These are phyloP conservation scores for Onygenales sp. DNA, from an alignment of 2,329 filamentous ascomycete genomes.

Conservation along the genomic window DNA sequence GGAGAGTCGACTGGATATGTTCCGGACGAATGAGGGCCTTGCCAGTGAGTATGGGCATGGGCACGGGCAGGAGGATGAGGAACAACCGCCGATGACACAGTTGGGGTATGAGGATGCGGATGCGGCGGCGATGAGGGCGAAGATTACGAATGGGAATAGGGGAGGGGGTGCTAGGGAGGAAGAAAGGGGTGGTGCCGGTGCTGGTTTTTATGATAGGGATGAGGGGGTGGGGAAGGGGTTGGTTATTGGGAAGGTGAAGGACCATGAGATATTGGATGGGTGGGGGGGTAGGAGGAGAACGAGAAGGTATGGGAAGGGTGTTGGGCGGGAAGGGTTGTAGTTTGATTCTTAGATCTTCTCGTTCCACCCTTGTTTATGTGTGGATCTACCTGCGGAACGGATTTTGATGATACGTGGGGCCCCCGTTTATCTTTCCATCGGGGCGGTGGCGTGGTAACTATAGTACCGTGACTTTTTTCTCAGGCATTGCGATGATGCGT, in stretches of 20 bases:
- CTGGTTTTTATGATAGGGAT: not conserved
- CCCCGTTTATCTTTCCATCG: no score
- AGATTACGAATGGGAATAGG: constrained; percentile 29
- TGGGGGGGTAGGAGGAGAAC: constrained; percentile 28
- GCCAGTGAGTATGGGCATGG: constrained; percentile 11
- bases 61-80: constrained; percentile 20
- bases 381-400: not conserved
- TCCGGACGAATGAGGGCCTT: constrained; percentile 13
- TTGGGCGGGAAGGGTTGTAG: constrained; percentile 11
- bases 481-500: no score
- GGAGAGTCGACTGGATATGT: constrained; percentile 8
- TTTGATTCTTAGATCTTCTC: not conserved
- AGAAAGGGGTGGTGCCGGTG: not conserved
- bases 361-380: not conserved
- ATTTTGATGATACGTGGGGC: no score
- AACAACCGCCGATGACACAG: constrained; percentile 35
- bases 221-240: constrained; percentile 1
- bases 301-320: constrained; percentile 19
- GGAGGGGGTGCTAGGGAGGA: not conserved
- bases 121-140: constrained; percentile 47
- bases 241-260: constrained; percentile 21
- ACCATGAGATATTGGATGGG: constrained; percentile 22
- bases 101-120: constrained; percentile 42
- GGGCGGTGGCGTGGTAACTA: no score
- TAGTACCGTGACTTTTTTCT: no score